These are phyloP conservation scores for Papiliotrema fonsecae DNA, from an alignment of 1,284 basidiomycete genomes.

Conservation along the genomic window DNA sequence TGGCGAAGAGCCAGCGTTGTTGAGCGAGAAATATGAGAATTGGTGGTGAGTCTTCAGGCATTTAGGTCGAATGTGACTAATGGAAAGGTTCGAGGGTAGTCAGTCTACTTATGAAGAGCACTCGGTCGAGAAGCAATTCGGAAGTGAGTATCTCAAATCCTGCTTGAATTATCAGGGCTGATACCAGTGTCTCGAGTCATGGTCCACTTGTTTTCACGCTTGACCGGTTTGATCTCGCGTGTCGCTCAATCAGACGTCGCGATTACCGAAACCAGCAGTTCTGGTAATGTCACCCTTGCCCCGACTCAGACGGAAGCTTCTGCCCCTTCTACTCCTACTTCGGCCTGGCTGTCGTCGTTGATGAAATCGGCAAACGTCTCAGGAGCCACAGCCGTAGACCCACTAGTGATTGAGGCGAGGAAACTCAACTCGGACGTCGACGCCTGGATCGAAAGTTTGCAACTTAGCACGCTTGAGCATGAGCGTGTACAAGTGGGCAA, in stretches of 20 bases:
- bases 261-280: constrained; percentile 21
- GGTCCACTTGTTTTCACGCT: constrained; percentile 39
- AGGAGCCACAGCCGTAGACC: constrained; percentile 6
- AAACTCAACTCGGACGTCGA: constrained; percentile 43
- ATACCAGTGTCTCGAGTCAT: constrained; percentile 40
- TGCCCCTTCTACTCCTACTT: neutral
- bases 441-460: constrained; percentile 41
- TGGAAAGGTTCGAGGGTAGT: constrained; percentile 27
- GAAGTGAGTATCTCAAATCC: constrained; percentile 39
- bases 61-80: constrained; percentile 2
- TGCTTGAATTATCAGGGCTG: neutral
- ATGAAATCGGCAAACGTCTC: neutral
- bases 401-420: constrained; percentile 29
- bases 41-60: constrained; percentile 49
- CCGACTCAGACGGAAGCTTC: neutral
- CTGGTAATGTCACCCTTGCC: neutral
- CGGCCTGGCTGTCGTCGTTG: constrained; percentile 1
- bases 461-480: constrained; percentile 38
- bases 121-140: constrained; percentile 54
- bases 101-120: constrained; percentile 46
- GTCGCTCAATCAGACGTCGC: constrained; percentile 14
- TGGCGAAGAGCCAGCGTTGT: constrained; percentile 48
- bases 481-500: constrained; percentile 49
- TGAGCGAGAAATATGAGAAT: constrained; percentile 44
- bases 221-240: constrained; percentile 33